phyloP scores from a whole-genome alignment of 1,284 basidiomycete genomes.

The Tilletia indica region DNA sequence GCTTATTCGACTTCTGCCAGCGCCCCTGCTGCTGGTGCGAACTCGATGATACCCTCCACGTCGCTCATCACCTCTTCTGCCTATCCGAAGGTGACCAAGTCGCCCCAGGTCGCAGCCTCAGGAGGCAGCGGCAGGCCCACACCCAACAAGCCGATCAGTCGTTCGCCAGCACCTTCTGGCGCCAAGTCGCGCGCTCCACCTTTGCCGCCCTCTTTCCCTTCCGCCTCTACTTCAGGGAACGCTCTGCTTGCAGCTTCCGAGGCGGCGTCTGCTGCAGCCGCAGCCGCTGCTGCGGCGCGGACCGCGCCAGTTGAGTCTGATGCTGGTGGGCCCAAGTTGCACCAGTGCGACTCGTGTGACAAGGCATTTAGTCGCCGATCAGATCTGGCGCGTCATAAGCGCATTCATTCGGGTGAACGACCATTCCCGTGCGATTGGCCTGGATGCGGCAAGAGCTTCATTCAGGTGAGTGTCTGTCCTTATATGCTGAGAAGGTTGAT shows the following conservation, averaged over 20 bases:
- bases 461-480: conserved; percentile 60
- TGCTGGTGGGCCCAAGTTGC: conserved; percentile 53
- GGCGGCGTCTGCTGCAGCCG: too few relatives aligned
- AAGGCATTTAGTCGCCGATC: conserved; percentile 54
- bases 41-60: background rate
- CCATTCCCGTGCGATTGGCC: conserved; percentile 66
- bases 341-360: conserved; percentile 51
- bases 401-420: conserved; percentile 84
- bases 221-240: background rate
- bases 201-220: background rate
- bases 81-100: background rate
- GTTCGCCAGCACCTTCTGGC: too few relatives aligned
- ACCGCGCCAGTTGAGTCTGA: conserved; percentile 38
- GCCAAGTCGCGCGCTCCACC: background rate
- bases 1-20: background rate
- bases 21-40: background rate
- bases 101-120: background rate
- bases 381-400: conserved; percentile 64
- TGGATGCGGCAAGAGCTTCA: conserved; percentile 57
- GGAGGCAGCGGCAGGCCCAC: too few relatives aligned
- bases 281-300: too few relatives aligned
- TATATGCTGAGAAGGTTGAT: background rate
- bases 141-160: too few relatives aligned
- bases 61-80: background rate
- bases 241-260: too few relatives aligned